Evolutionary conservation across 495 filamentous ascomycete species (phyloP), one percentile per base, ranked within the genome.

Genomic region (Penicillium goetzii): DNA sequence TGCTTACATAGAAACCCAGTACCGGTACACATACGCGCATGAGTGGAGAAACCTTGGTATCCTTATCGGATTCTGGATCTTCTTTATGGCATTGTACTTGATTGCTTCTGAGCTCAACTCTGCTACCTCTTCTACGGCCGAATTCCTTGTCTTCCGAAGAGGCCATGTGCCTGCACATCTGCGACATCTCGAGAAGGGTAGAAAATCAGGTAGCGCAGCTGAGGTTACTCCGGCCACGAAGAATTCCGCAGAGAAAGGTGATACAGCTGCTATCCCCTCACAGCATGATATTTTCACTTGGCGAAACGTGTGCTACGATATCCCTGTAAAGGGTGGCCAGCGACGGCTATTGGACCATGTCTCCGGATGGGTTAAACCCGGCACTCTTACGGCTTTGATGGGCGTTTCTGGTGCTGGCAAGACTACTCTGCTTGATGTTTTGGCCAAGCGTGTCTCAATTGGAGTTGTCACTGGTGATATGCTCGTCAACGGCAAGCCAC

Each of bases 271-370:
- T 1, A 57, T 81, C 78, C 62, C 86, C 83, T 71, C 81, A 3
- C 75, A 78, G 53, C 77, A 76, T 56, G 88, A 88, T 62, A 84
- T 93, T 30, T 86, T 94, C 58, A 90, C 89, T 7, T 94, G 89
- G 89, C 83, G 88, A 64, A 82, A 89, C 63, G 83, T 96, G 11
- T 87, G 84, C 71, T 93, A 92, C 61, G 85, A 85, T 56, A 88
- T 92, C 36, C 84, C 84, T 4, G 80, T 85, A 65, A 81, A 88
- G 58, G 83, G 80, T 38, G 84, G 83, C 2, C 75, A 87, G 52
- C 80, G 84, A 23, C 80, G 82, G 33, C 76, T 92, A 17, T 75
- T 92, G 7, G 78, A 88, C 28, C 76, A 88, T 64, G 85, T 91
- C 17, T 80, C 82, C 40, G 89, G 89, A 21, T 90, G 83, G 76